Evolutionary conservation across 169 alveolate genomes (phyloP).

Genomic region (Cytauxzoon felis): DNA sequence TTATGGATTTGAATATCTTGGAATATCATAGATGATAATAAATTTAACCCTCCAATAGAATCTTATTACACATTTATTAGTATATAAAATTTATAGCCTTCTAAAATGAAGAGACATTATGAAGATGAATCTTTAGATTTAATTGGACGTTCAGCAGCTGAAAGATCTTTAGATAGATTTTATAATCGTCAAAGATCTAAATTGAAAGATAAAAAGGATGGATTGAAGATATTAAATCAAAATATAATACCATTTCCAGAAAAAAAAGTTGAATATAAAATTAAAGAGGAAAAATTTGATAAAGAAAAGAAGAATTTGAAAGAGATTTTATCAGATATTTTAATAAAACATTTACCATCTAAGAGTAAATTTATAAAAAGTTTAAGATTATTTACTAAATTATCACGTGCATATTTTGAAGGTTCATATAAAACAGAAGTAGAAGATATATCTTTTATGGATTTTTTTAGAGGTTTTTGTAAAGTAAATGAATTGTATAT

Average conservation of each 20-base stretch:
- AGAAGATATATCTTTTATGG: conserved; percentile 7
- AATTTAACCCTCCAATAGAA: neutral
- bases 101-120: conserved; percentile 38
- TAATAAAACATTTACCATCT: conserved; percentile 28
- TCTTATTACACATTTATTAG: too few species aligned
- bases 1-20: neutral
- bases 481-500: conserved; percentile 16
- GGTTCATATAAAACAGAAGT: conserved; percentile 29
- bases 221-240: neutral
- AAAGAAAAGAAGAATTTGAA: conserved; percentile 8
- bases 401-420: conserved; percentile 14
- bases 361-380: conserved; percentile 39
- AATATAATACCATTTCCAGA: conserved; percentile 29
- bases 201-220: conserved; percentile 6
- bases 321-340: conserved; percentile 36
- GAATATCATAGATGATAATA: neutral
- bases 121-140: conserved; percentile 62
- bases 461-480: conserved; percentile 18
- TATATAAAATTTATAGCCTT: too few species aligned
- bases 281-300: neutral
- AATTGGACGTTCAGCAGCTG: conserved; percentile 74
- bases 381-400: conserved; percentile 25
- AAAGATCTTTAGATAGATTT: conserved; percentile 68
- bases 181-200: conserved; percentile 64
- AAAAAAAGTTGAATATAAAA: neutral